Conservation (phyloP, 2,329 filamentous ascomycete genomes). For the Graphilbum ipis-grandicollis region DNA sequence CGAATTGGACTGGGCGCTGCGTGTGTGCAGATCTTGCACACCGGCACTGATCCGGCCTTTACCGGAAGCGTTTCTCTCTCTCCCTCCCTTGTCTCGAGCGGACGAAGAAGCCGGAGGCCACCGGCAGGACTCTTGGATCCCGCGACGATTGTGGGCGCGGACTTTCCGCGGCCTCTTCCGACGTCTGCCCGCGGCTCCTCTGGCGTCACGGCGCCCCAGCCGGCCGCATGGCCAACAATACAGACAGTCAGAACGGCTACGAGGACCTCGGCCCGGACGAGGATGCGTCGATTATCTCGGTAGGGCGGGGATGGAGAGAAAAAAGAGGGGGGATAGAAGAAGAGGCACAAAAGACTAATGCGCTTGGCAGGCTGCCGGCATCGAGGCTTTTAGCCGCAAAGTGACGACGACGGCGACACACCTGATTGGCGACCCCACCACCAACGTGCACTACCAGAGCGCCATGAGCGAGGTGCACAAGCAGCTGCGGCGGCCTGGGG, state of each 20-base stretch:
- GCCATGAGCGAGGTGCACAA: constrained; percentile 82
- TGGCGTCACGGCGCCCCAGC: background rate
- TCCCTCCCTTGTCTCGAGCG: too few species aligned
- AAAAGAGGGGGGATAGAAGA: background rate
- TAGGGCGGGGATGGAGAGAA: constrained; percentile 5
- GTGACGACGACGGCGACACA: constrained; percentile 87
- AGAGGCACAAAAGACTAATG: too few species aligned
- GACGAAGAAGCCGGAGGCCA: too few species aligned
- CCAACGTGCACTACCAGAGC: constrained; percentile 57
- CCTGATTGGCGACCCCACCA: constrained; percentile 52
- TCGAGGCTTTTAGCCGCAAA: constrained; percentile 88
- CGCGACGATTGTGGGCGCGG: too few species aligned
- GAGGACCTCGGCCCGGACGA: constrained; percentile 27
- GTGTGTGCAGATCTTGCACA: too few species aligned
- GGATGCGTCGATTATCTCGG: constrained; percentile 27
- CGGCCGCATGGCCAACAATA: constrained; percentile 12
- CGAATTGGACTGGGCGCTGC: too few species aligned
- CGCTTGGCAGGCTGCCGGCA: constrained; percentile 51
- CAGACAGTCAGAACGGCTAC: constrained; percentile 26
- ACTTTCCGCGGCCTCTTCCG: too few species aligned
- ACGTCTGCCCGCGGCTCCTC: too few species aligned
- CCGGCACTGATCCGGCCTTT: too few species aligned
- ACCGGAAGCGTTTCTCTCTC: too few species aligned
- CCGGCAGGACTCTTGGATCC: too few species aligned
- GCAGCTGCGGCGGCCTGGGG: constrained; percentile 64